Conservation (phyloP, 805 yeast species). For the Metschnikowia drakensbergensis region DNA sequence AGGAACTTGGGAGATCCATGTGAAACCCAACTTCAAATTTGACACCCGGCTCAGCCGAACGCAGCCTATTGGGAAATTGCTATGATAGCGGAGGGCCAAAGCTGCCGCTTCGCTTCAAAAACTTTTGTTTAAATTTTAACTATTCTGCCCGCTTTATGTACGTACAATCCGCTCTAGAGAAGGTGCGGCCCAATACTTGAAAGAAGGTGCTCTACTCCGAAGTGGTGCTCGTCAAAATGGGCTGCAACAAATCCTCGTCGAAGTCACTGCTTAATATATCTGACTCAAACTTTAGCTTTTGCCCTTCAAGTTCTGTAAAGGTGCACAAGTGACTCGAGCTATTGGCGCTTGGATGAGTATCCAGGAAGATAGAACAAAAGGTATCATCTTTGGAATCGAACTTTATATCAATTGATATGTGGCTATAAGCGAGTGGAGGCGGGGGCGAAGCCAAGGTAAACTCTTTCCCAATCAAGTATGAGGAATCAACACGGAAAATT, state of each 20-base stretch:
- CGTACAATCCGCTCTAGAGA: background rate
- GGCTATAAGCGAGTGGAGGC: constrained; percentile 1
- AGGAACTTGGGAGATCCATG: constrained; percentile 38
- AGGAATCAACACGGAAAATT: constrained; percentile 14
- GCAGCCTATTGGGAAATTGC: constrained; percentile 24
- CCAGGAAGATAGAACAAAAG: constrained; percentile 19
- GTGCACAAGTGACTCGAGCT: background rate
- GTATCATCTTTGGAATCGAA: constrained; percentile 13
- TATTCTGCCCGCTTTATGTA: background rate
- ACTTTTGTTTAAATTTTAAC: constrained; percentile 1
- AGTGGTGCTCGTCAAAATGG: constrained; percentile 12
- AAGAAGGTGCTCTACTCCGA: background rate
- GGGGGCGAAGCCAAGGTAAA: constrained; percentile 1
- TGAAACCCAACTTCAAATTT: constrained; percentile 36
- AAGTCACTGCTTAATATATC: constrained; percentile 19
- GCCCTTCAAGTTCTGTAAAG: background rate
- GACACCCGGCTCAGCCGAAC: constrained; percentile 31
- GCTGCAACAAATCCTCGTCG: constrained; percentile 7
- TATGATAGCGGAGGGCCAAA: constrained; percentile 1
- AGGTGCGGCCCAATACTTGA: background rate
- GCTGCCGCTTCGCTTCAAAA: constrained; percentile 2
- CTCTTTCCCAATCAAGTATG: constrained; percentile 7
- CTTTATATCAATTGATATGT: constrained; percentile 5
- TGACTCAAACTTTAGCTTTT: constrained; percentile 14
- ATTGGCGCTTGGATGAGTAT: background rate